Conservation (phyloP, 2,329 filamentous ascomycete genomes). For the Davidsoniella eucalypti region DNA sequence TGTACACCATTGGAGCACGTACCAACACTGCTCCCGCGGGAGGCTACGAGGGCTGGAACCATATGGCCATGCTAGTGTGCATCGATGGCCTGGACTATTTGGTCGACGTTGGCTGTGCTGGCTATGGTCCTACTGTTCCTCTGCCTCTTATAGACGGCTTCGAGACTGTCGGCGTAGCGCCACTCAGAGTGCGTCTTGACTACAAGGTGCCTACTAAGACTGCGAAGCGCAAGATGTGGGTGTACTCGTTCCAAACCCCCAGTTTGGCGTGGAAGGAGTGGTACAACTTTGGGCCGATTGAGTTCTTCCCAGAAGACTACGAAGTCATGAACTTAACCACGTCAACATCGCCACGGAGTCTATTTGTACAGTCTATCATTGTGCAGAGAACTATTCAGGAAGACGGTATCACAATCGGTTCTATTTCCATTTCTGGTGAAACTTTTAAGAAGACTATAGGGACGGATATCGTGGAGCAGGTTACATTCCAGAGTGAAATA, state of each 20-base stretch:
- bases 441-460: background rate
- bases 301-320: conserved; percentile 31
- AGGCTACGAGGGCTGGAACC: conserved; percentile 25
- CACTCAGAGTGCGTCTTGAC: conserved; percentile 28
- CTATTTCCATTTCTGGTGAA: background rate
- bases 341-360: conserved; percentile 21
- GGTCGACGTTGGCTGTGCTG: conserved; percentile 46
- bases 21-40: conserved; percentile 15
- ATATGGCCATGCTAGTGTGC: conserved; percentile 43
- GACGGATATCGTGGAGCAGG: conserved; percentile 19
- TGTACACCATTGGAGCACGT: conserved; percentile 34
- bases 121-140: conserved; percentile 23
- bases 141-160: conserved; percentile 18
- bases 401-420: background rate
- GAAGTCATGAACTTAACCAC: conserved; percentile 28
- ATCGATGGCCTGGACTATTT: conserved; percentile 31
- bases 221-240: conserved; percentile 21
- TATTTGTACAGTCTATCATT: conserved; percentile 24
- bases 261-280: conserved; percentile 26
- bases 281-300: conserved; percentile 35
- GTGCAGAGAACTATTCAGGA: conserved; percentile 19
- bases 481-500: conserved; percentile 17
- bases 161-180: conserved; percentile 24
- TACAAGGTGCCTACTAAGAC: conserved; percentile 19
- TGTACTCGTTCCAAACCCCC: conserved; percentile 21